Evolutionary conservation across 192 early-diverging fungal genomes (phyloP), one percentile per base, ranked within the genome.

Genomic region (Backusella westeae): DNA sequence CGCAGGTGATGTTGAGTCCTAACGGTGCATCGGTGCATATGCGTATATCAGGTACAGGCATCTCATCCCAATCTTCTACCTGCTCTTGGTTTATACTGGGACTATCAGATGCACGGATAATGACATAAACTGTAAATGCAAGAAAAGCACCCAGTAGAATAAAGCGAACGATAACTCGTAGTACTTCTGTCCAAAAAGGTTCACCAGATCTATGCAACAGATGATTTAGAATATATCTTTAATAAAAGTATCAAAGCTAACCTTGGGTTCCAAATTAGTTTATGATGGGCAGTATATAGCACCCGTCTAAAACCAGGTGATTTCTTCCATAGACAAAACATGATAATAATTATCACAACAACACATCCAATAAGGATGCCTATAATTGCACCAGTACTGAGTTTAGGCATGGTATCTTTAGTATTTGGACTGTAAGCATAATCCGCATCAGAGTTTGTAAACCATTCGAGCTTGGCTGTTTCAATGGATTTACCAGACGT

Each of bases 181-280:
- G 21, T 34, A 65, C 34, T 34, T 75, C 74, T 29, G 74, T 53
- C 74, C 74, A 75, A 17, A 75, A 65, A 19, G 74, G 74, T 46
- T 75, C 74, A 4, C 74, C 74, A n/a, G 74, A 75, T 67, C 74
- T 75, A 67, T 15, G 23, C 2, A 29, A 2, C 14, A 23, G n/a
- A 32, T 46, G 6, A 4, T 29, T 39, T 15, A 41, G 70, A 6
- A 29, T 72, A n/a, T 7, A 34, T 12, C 14, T 49, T 41, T 12
- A 29, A 9, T 17, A 26, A 26, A 42, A 49, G 3, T 44, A 44
- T 14, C 14, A 42, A 32, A 5, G 2, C 3, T 46, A 49, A 44
- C 74, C 74, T 67, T 23, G 59, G 63, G 34, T 75, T 44, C 70
- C 70, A 71, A 32, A 71, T 49, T 19, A 71, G 9, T 32, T 71